Conservation (phyloP, 257 asterid species). For the Handroanthus guayacan region DNA sequence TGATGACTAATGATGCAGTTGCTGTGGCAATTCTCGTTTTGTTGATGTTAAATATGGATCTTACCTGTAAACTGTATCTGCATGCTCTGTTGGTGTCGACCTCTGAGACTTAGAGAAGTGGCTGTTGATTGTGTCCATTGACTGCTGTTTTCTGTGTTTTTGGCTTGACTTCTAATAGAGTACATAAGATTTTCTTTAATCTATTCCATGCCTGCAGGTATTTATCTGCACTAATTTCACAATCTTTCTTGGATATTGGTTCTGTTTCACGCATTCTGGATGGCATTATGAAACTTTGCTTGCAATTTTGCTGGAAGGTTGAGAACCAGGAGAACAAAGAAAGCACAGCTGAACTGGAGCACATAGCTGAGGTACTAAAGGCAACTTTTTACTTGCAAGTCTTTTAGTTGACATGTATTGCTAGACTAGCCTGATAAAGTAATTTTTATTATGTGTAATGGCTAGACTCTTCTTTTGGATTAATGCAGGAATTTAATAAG, state of each 20-base stretch:
- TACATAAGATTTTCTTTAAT: constrained; percentile 24
- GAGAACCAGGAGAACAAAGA: constrained; percentile 77
- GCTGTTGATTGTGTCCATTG: constrained; percentile 10
- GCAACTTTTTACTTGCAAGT: constrained; percentile 32
- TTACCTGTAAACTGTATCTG: constrained; percentile 14
- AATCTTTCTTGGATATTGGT: constrained; percentile 97
- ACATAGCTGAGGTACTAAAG: constrained; percentile 81
- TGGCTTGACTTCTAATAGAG: constrained; percentile 22
- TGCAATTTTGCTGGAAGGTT: constrained; percentile 95
- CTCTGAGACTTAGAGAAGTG: constrained; percentile 6
- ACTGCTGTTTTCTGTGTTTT: constrained; percentile 20
- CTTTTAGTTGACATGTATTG: constrained; percentile 22
- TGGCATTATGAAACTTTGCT: constrained; percentile 93
- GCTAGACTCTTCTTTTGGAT: constrained; percentile 8
- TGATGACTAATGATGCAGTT: constrained; percentile 20
- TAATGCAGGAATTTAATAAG: constrained; percentile 85
- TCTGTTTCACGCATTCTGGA: constrained; percentile 96
- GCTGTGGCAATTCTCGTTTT: constrained; percentile 11
- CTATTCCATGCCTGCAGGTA: constrained; percentile 62
- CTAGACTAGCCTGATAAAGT: not conserved
- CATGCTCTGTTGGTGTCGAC: not conserved
- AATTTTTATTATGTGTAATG: not conserved
- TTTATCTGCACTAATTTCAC: constrained; percentile 88
- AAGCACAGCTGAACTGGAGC: constrained; percentile 74
- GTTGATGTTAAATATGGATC: constrained; percentile 18